Conservation (phyloP, 805 yeast genomes). For the Starmera dryadoides region DNA sequence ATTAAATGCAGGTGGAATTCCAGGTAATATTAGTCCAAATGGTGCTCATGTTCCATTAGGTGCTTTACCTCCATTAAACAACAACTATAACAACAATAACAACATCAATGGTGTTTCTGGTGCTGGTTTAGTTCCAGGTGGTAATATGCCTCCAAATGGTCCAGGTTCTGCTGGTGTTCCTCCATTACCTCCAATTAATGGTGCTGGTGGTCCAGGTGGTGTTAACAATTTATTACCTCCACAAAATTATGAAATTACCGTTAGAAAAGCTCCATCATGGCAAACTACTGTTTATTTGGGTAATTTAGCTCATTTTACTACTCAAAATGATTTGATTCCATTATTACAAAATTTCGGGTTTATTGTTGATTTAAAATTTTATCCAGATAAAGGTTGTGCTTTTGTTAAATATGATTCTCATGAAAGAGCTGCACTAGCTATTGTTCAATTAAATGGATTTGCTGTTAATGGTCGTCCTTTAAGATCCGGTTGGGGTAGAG, state of each 20-base stretch:
- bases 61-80: neutral
- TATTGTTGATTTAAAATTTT: conserved; percentile 73
- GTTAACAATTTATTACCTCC: conserved; percentile 25
- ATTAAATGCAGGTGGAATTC: conserved; percentile 11
- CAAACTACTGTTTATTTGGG: conserved; percentile 85
- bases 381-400: conserved; percentile 81
- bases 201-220: neutral
- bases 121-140: conserved; percentile 1
- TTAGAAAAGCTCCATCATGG: conserved; percentile 77
- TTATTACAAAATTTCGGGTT: conserved; percentile 74
- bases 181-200: neutral
- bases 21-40: conserved; percentile 2
- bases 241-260: conserved; percentile 59
- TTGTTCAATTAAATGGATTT: conserved; percentile 68
- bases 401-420: conserved; percentile 83
- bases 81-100: conserved; percentile 2
- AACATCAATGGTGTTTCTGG: neutral
- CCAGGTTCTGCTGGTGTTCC: conserved; percentile 1
- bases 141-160: conserved; percentile 1
- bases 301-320: conserved; percentile 70
- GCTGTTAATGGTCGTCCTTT: conserved; percentile 69
- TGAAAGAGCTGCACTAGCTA: conserved; percentile 84
- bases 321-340: conserved; percentile 67
- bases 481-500: conserved; percentile 87
- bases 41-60: too few species aligned